phyloP scores from a whole-genome alignment of 805 yeast genomes.

The Candida peoriensis region DNA sequence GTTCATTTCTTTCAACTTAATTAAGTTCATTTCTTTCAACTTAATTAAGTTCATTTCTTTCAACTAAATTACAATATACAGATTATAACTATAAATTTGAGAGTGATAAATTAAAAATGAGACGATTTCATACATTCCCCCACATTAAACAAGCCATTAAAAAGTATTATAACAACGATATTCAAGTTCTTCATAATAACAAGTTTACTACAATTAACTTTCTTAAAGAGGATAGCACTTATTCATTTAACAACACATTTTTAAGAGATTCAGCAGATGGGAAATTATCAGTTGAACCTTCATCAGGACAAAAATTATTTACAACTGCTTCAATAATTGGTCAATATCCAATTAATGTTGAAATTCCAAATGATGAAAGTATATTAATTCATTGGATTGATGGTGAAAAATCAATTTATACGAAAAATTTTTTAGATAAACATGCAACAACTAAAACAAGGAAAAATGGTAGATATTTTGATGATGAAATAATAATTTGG shows the following conservation, averaged over 20 bases:
- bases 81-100: too few relatives aligned
- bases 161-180: too few relatives aligned
- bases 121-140: too few relatives aligned
- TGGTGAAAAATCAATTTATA: constrained; percentile 38
- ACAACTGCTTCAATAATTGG: constrained; percentile 47
- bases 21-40: too few relatives aligned
- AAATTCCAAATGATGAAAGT: constrained; percentile 26
- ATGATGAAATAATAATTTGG: constrained; percentile 44
- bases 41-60: too few relatives aligned
- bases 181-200: constrained; percentile 4
- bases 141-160: too few relatives aligned
- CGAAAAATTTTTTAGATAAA: constrained; percentile 41
- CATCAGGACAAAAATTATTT: constrained; percentile 57
- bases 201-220: constrained; percentile 9
- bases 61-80: too few relatives aligned
- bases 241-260: constrained; percentile 40
- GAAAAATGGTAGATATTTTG: constrained; percentile 29
- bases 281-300: constrained; percentile 43
- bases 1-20: too few relatives aligned
- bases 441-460: constrained; percentile 32
- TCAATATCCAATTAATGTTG: constrained; percentile 30
- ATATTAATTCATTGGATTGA: constrained; percentile 46
- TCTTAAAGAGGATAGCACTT: constrained; percentile 7
- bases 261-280: constrained; percentile 61
- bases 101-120: too few relatives aligned